Percentiles rank a stretch among this genome's conserved stretches.
Evolutionary conservation across 139 green algal genomes (phyloP).

Genomic region (Coelastrella sp.): DNA sequence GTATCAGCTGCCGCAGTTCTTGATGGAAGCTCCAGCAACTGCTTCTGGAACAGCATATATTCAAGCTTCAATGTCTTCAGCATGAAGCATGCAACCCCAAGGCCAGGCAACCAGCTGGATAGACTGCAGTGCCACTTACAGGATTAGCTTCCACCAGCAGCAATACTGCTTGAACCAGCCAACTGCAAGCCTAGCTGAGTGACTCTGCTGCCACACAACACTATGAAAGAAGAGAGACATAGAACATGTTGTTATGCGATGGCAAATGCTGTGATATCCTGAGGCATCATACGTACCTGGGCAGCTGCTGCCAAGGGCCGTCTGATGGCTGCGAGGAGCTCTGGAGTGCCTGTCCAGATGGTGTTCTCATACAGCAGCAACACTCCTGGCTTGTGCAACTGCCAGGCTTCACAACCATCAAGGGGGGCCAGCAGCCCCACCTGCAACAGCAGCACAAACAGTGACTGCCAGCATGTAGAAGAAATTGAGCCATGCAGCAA

Average conservation of each 20-base stretch:
- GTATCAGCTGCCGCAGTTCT: no score
- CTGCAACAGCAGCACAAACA: constrained; percentile 9
- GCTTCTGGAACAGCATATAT: not conserved
- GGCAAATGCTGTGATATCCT: not conserved
- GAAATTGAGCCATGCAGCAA: no score
- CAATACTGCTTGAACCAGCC: not conserved
- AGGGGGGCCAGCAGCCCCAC: constrained; percentile 21
- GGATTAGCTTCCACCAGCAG: no score
- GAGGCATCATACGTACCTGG: not conserved
- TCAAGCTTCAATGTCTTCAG: no score
- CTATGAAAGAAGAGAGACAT: no score
- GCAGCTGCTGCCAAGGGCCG: not conserved
- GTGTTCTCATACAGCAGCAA: not conserved
- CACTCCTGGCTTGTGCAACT: constrained; percentile 8
- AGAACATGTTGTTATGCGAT: no score
- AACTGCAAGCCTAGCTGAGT: not conserved
- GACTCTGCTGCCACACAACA: not conserved
- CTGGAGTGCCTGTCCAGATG: not conserved
- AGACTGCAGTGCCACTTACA: no score
- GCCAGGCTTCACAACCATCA: constrained; percentile 37
- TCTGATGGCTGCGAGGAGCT: not conserved
- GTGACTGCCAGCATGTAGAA: not conserved
- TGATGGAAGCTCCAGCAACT: no score
- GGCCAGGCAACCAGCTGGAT: no score
- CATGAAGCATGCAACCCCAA: no score